Evolutionary conservation across 2,329 filamentous ascomycete genomes (phyloP).

Genomic region (Penicillium occitanis): DNA sequence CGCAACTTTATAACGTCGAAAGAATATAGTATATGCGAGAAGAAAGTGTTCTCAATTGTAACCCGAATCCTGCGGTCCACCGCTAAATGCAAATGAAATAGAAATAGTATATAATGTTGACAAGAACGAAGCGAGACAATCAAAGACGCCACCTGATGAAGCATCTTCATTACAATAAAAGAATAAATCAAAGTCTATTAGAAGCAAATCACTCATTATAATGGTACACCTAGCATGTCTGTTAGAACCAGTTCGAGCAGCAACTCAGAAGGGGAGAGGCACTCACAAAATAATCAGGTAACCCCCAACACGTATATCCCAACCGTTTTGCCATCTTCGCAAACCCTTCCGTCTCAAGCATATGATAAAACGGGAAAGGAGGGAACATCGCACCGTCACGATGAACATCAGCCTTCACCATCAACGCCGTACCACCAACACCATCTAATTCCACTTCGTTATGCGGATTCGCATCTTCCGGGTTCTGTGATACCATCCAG

Average conservation of each 20-base stretch:
- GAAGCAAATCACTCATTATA: conserved; percentile 69
- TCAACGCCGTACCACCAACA: conserved; percentile 84
- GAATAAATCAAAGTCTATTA: neutral
- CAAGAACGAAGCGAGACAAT: neutral
- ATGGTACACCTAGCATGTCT: conserved; percentile 69
- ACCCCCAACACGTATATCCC: conserved; percentile 80
- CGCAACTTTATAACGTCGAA: neutral
- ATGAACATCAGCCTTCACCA: conserved; percentile 96
- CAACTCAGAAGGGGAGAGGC: neutral
- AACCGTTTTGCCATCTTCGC: conserved; percentile 92
- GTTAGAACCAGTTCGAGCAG: neutral
- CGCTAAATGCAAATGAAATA: conserved; percentile 17
- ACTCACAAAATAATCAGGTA: conserved; percentile 94
- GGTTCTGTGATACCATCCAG: conserved; percentile 57
- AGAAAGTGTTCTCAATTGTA: neutral
- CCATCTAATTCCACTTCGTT: conserved; percentile 78
- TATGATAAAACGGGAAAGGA: conserved; percentile 89
- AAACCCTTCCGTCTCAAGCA: conserved; percentile 97
- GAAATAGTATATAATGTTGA: conserved; percentile 9
- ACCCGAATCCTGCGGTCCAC: conserved; percentile 4
- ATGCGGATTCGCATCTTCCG: conserved; percentile 56
- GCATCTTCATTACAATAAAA: neutral
- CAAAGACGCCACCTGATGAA: conserved; percentile 3
- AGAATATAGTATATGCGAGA: neutral
- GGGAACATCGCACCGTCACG: conserved; percentile 98